A percentile compares a stretch with the other conserved stretches of the same genome.
These are phyloP conservation scores for Tanacetum coccineum DNA, from an alignment of 129 eudicot species.

Conservation along the genomic window DNA sequence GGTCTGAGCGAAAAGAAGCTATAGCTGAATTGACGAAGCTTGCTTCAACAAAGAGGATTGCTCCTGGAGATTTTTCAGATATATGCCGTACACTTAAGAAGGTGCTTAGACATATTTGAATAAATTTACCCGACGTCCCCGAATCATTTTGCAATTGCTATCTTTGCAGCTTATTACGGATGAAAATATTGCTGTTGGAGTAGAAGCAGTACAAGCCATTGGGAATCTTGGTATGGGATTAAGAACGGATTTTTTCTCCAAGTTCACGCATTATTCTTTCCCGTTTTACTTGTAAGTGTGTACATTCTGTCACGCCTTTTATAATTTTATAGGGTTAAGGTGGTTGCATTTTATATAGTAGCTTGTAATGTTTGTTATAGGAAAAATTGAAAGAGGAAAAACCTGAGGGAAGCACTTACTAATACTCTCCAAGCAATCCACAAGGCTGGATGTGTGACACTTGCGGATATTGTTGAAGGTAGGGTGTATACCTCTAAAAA, in stretches of 20 bases:
- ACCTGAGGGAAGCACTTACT: constrained; percentile 73
- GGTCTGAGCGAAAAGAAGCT: no score
- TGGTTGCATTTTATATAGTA: constrained; percentile 12
- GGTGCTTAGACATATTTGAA: constrained; percentile 34
- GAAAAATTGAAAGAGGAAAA: constrained; percentile 98
- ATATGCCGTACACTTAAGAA: constrained; percentile 17
- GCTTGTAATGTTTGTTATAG: constrained; percentile 34
- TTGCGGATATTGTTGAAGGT: constrained; percentile 86
- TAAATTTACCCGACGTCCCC: background rate
- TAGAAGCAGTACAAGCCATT: constrained; percentile 90
- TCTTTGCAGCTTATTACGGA: constrained; percentile 83
- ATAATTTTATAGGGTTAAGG: background rate
- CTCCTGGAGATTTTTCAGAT: no score
- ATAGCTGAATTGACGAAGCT: no score
- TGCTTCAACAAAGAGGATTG: no score
- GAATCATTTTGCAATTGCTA: constrained; percentile 2
- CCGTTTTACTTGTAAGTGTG: constrained; percentile 70
- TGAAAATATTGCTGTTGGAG: constrained; percentile 96
- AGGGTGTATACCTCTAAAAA: constrained; percentile 14
- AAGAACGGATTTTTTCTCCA: constrained; percentile 71
- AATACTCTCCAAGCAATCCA: constrained; percentile 94
- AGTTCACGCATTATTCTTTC: constrained; percentile 79
- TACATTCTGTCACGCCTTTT: background rate
- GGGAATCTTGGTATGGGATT: constrained; percentile 91
- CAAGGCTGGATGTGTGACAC: constrained; percentile 88